Percentiles rank a stretch among this genome's conserved stretches.
Conservation (phyloP, 768 basidiomycete genomes). For the Mycena metata region DNA sequence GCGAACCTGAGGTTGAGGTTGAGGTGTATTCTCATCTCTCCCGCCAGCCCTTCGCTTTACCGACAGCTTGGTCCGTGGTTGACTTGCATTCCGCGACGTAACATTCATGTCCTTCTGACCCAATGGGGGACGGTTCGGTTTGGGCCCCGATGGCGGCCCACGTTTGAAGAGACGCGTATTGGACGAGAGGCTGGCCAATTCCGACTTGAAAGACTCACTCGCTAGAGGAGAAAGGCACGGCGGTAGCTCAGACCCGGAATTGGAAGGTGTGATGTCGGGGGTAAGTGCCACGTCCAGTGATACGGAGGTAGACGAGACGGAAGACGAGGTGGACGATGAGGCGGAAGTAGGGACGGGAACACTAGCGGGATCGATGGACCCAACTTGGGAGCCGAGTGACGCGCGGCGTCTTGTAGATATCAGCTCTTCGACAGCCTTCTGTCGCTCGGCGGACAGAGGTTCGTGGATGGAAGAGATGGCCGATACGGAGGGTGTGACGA, state of each 20-base stretch:
- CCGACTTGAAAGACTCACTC: conserved; percentile 45
- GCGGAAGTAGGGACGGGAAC: conserved; percentile 2
- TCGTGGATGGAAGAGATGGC: conserved; percentile 54
- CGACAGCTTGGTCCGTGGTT: conserved; percentile 10
- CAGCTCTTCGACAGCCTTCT: conserved; percentile 57
- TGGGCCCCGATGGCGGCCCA: conserved; percentile 14
- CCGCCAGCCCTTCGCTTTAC: conserved; percentile 16
- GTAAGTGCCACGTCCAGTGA: not conserved
- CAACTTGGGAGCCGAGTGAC: conserved; percentile 42
- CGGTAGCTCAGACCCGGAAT: conserved; percentile 18
- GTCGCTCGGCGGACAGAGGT: conserved; percentile 50
- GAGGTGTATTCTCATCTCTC: conserved; percentile 22
- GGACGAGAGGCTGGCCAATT: conserved; percentile 35
- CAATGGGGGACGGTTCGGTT: conserved; percentile 29
- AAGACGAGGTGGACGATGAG: conserved; percentile 11
- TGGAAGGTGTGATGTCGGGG: conserved; percentile 19
- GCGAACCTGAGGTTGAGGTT: conserved; percentile 7
- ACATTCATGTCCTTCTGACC: conserved; percentile 33
- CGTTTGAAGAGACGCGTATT: conserved; percentile 32
- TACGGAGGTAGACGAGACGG: conserved; percentile 8
- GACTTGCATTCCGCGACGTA: not conserved
- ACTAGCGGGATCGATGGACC: not conserved
- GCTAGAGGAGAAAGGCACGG: conserved; percentile 45
- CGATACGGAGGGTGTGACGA: conserved; percentile 57
- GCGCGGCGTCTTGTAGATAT: conserved; percentile 40